A percentile compares a stretch with the other conserved stretches of the same genome.
phyloP scores from a whole-genome alignment of 495 filamentous ascomycete genomes.

The Corynascus novoguineensis region DNA sequence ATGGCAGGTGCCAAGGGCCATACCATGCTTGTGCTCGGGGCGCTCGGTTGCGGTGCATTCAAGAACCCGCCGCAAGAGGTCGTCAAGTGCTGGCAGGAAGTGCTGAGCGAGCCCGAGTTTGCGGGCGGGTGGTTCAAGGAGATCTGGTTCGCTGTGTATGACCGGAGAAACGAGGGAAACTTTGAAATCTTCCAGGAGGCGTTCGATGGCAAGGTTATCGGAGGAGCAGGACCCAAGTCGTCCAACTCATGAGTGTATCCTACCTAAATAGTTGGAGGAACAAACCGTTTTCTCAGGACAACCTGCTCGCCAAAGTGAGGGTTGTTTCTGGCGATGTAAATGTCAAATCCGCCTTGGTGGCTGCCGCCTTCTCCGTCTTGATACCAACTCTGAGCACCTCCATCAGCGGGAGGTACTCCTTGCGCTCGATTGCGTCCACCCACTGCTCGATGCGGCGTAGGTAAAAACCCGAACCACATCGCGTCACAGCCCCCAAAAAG shows the following conservation, averaged over 20 bases:
- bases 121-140: conserved; percentile 52
- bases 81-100: conserved; percentile 50
- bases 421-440: conserved; percentile 25
- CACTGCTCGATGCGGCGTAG: conserved; percentile 28
- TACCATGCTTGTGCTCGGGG: conserved; percentile 54
- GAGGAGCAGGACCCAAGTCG: neutral
- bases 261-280: neutral
- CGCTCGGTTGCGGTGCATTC: conserved; percentile 62
- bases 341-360: neutral
- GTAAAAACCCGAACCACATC: conserved; percentile 25
- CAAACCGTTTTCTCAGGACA: conserved; percentile 1
- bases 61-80: conserved; percentile 52
- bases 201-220: conserved; percentile 42
- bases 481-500: conserved; percentile 20
- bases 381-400: conserved; percentile 28
- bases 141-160: conserved; percentile 50
- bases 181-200: conserved; percentile 45
- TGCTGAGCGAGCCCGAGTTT: conserved; percentile 57
- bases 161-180: conserved; percentile 43
- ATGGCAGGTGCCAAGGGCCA: conserved; percentile 49
- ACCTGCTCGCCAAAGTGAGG: neutral
- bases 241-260: neutral
- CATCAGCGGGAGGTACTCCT: conserved; percentile 23
- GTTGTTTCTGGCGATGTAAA: neutral
- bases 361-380: conserved; percentile 17